Percentiles rank a stretch among this genome's conserved stretches.
These are phyloP conservation scores for Microglena sp. DNA, from an alignment of 139 green algal genomes.

Conservation along the genomic window DNA sequence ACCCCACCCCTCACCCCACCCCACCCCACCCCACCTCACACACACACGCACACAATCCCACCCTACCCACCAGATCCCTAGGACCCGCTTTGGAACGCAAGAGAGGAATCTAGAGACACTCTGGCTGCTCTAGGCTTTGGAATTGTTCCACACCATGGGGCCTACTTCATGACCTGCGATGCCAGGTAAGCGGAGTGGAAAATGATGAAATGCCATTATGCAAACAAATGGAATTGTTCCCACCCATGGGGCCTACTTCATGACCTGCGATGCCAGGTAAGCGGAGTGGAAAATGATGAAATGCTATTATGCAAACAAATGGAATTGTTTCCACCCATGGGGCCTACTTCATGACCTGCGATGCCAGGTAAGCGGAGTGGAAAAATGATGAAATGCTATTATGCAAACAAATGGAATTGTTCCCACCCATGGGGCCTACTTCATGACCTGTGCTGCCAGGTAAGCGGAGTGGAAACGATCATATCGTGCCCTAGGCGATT, in stretches of 20 bases:
- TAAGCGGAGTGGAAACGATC: too few relatives aligned
- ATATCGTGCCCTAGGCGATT: too few relatives aligned
- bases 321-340: constrained; percentile 41
- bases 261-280: constrained; percentile 56
- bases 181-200: constrained; percentile 42
- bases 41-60: not conserved
- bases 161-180: constrained; percentile 74
- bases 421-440: constrained; percentile 65
- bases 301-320: too few relatives aligned
- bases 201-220: too few relatives aligned
- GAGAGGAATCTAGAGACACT: constrained; percentile 8
- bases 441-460: constrained; percentile 61
- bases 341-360: constrained; percentile 74
- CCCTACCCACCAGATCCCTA: constrained; percentile 6
- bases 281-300: too few relatives aligned
- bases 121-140: constrained; percentile 46
- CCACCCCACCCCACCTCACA: not conserved
- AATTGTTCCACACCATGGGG: constrained; percentile 47
- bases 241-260: constrained; percentile 68
- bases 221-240: constrained; percentile 36
- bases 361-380: constrained; percentile 51
- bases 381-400: too few relatives aligned
- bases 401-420: too few relatives aligned
- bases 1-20: not conserved
- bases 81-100: constrained; percentile 11